A percentile compares a stretch with the other conserved stretches of the same genome.
Conservation (phyloP, 257 asterid genomes). For the Voacanga thouarsii region DNA sequence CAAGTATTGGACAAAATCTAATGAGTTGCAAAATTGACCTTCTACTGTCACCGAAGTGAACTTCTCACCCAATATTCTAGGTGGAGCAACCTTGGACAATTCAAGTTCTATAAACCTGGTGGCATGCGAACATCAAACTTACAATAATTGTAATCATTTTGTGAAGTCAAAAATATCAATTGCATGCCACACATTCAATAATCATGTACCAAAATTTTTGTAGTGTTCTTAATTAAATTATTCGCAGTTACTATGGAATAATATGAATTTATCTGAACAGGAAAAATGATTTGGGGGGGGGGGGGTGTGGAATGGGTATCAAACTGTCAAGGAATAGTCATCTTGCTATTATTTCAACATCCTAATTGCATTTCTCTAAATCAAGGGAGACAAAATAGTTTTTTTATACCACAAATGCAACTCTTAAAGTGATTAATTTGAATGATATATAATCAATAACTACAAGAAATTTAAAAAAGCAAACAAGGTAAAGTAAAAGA, state of each 20-base stretch:
- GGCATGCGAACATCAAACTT: background rate
- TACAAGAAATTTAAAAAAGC: background rate
- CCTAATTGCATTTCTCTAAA: background rate
- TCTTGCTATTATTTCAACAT: background rate
- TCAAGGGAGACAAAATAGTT: background rate
- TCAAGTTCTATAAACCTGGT: background rate
- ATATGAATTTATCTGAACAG: background rate
- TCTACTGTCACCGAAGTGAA: slow-evolving; percentile 36
- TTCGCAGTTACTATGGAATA: background rate
- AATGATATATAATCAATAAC: background rate
- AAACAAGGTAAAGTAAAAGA: background rate
- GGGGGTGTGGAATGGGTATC: no score
- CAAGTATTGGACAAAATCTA: slow-evolving; percentile 44
- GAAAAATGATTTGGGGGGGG: no score
- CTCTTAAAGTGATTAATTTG: background rate
- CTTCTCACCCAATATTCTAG: slow-evolving; percentile 29
- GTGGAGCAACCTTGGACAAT: slow-evolving; percentile 32
- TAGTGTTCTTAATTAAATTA: background rate
- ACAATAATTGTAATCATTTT: background rate
- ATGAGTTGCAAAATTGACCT: slow-evolving; percentile 55
- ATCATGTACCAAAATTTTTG: background rate
- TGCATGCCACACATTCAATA: background rate
- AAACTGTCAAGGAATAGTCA: background rate
- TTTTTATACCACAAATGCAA: background rate
- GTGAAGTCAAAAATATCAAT: background rate